phyloP scores from a whole-genome alignment of 2,329 filamentous ascomycete species.

The Tolypocladium ophioglossoides region DNA sequence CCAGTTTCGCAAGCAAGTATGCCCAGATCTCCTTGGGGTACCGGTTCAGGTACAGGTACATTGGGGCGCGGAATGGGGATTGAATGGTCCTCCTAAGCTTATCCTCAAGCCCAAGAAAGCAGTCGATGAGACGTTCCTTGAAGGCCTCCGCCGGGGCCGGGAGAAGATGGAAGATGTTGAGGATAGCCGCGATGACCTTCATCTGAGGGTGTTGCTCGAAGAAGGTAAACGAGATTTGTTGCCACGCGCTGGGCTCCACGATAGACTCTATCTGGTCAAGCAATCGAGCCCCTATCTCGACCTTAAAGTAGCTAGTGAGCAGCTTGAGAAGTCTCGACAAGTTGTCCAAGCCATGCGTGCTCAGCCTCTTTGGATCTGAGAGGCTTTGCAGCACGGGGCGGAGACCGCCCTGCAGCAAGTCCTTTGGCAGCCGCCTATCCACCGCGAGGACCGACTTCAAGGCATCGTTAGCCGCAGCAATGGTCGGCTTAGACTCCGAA shows the following conservation, averaged over 20 bases:
- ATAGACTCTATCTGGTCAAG: slow-evolving; percentile 90
- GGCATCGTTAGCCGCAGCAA: slow-evolving; percentile 86
- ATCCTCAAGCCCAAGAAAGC: slow-evolving; percentile 79
- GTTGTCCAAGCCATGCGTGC: slow-evolving; percentile 81
- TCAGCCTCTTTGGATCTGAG: slow-evolving; percentile 85
- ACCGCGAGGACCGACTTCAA: slow-evolving; percentile 79
- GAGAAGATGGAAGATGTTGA: slow-evolving; percentile 95
- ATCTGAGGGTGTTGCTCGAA: slow-evolving; percentile 89
- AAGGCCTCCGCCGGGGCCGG: slow-evolving; percentile 84
- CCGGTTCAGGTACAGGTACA: slow-evolving; percentile 88
- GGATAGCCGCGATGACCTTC: slow-evolving; percentile 88
- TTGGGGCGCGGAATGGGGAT: slow-evolving; percentile 81
- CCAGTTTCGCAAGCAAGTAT: slow-evolving; percentile 67
- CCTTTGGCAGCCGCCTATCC: slow-evolving; percentile 87
- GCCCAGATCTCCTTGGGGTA: slow-evolving; percentile 83
- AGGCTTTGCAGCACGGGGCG: slow-evolving; percentile 94
- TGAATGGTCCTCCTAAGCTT: slow-evolving; percentile 77
- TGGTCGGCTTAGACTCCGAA: slow-evolving; percentile 82
- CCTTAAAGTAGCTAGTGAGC: slow-evolving; percentile 97
- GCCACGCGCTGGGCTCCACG: slow-evolving; percentile 67
- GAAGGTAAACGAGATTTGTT: slow-evolving; percentile 88
- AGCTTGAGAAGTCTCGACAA: slow-evolving; percentile 81
- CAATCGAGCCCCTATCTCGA: slow-evolving; percentile 89
- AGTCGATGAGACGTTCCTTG: slow-evolving; percentile 80
- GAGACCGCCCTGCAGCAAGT: slow-evolving; percentile 86